These are phyloP conservation scores for Rauvolfia tetraphylla DNA, from an alignment of 257 asterid genomes.

Conservation along the genomic window DNA sequence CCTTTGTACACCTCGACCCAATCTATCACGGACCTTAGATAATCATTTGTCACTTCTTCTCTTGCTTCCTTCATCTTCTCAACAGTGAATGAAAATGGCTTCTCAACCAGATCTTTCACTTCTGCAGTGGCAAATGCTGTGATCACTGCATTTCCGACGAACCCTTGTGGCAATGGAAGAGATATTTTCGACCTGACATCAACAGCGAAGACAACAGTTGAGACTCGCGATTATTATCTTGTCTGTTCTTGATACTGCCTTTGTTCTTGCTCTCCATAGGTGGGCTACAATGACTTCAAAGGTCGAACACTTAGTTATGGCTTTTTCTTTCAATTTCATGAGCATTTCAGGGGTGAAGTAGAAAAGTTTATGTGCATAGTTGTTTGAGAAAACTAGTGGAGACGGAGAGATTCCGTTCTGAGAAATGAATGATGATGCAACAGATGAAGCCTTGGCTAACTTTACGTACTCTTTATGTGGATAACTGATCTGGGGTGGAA, in stretches of 20 bases:
- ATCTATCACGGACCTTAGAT: slow-evolving; percentile 34
- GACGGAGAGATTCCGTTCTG: slow-evolving; percentile 26
- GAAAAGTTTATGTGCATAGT: slow-evolving; percentile 34
- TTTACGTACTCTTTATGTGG: slow-evolving; percentile 40
- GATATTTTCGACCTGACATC: slow-evolving; percentile 31
- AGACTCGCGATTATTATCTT: slow-evolving; percentile 3
- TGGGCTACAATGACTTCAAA: slow-evolving; percentile 44
- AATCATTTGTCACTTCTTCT: slow-evolving; percentile 37
- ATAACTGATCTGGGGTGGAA: slow-evolving; percentile 38
- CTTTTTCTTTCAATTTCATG: slow-evolving; percentile 17
- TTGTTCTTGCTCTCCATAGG: slow-evolving; percentile 42
- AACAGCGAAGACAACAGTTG: slow-evolving; percentile 41
- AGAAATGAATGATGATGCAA: slow-evolving; percentile 41
- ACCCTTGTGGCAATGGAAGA: slow-evolving; percentile 23
- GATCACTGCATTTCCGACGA: slow-evolving; percentile 40
- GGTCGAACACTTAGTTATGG: slow-evolving; percentile 34
- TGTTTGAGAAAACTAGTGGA: slow-evolving; percentile 34
- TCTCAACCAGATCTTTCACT: slow-evolving; percentile 23
- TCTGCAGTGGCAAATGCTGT: slow-evolving; percentile 30
- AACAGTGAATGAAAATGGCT: slow-evolving; percentile 25
- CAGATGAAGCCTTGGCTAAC: slow-evolving; percentile 11
- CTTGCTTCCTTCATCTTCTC: slow-evolving; percentile 14
- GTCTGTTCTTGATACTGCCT: slow-evolving; percentile 13
- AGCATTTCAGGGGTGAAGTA: slow-evolving; percentile 29
- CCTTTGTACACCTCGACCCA: slow-evolving; percentile 44